Evolutionary conservation across 73 alveolate species (phyloP), one percentile per base, ranked within the genome.

Genomic region (Urostyla sp.): DNA sequence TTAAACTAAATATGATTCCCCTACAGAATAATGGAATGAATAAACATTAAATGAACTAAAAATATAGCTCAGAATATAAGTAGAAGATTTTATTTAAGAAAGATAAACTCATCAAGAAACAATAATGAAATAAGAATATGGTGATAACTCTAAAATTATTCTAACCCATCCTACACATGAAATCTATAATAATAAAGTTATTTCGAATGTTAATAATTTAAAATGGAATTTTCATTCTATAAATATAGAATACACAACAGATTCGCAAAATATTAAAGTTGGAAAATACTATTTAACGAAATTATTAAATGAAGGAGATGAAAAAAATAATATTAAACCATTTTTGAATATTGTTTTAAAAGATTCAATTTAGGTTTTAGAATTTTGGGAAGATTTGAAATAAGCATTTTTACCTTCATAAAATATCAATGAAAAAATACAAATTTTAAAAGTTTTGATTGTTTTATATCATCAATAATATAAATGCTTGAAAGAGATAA

Each of bases 21-120:
- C 79, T 38, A 60, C 37, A 23, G 79, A 43, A 13, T 31, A 63
- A 40, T 63, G 79, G 79, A 63, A 63, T 38, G 60, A 63, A 43
- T 30, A 40, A 23, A 40, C 44, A 43, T 18, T 7, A 32, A 10
- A 37, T 15, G 79, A 63, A 48, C 31, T 63, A 43, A 60, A 43
- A 6, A 11, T 2, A 2, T 16, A 1, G 5, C 11, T 63, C 27
- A 63, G 44, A 48, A 40, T 43, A 63, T 57, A 63, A 63, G 79
- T 63, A 38, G 79, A 63, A 26, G 1, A 20, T 3, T 63, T 63
- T 23, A 38, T 37, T 5, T 43, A 63, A 63, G 35, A 37, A 20
- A 63, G 44, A 28, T 15, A n/a, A n/a, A 63, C 37, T 57, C 79
- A 63, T 40, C 27, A 28, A 8, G 23, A 63, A 8, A 24, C 30